Base-by-base conservation (phyloP, 78 protist species). In the Pigoraptor vietnamica region DNA sequence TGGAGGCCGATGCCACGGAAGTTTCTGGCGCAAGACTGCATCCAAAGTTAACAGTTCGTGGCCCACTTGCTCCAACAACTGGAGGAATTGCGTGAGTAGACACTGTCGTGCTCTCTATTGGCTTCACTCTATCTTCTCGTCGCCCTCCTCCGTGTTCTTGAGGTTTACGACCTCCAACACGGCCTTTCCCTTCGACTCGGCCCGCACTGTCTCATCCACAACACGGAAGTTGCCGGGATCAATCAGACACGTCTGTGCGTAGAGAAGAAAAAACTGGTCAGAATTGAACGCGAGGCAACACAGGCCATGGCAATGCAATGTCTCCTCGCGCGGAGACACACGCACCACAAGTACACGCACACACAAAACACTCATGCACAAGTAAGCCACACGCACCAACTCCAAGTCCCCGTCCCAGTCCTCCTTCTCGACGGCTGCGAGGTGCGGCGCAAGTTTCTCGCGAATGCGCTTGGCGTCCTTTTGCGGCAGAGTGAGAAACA, bases 401-500 rank as follows among this genome's bases (percentile, higher is more conserved):
- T 90, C 88, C n/a, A 90, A 33, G 79, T 94, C 95, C 25, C 89
- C 83, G 32, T 40, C 93, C 40, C 90, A 81, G 24, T 93, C 93
- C 40, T 96, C 94, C 38, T 86, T 32, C 38, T 84, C 40, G 29
- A 90, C 81, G 23, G 29, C 37, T 1, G 1, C 10, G 2, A 24
- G 1, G n/a, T n/a, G 89, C 38, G 86, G 24, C 23, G 14, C 23
- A 0, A 93, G 24, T 23, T 10, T 0, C 6, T 48, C 82, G 23
- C 35, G n/a, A 1, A 90, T 48, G 34, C 56, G 23, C 92, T 93
- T 92, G 24, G 94, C 92, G n/a, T 67, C 95, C 84, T 90, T 88
- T 23, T 32, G 10, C 1, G 97, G 95, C 35, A 90, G 36, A 0
- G 84, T 34, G 35, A 95, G 82, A 39, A 89, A 92, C 36, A 97